Conservation (phyloP, 176 grass and related monocot genomes). For the Puya raimondii region DNA sequence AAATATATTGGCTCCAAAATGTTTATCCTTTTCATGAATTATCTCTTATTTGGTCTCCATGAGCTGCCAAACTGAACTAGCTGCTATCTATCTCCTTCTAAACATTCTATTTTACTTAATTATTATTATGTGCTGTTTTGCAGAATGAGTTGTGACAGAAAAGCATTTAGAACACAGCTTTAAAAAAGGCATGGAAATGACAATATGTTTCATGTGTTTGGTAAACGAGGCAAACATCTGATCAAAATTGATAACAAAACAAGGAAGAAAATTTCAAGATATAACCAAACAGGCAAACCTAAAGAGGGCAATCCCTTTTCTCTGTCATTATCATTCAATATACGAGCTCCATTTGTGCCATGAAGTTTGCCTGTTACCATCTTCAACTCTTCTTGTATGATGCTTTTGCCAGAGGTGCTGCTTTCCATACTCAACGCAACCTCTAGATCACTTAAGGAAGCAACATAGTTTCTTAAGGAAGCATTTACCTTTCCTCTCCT, state of each 20-base stretch:
- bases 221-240: not conserved
- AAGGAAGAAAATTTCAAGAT: not conserved
- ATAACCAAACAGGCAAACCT: slow-evolving; percentile 26
- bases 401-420: slow-evolving; percentile 52
- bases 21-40: not conserved
- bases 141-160: too few species aligned
- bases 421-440: slow-evolving; percentile 56
- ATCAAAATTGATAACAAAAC: not conserved
- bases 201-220: not conserved
- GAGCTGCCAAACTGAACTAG: not conserved
- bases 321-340: slow-evolving; percentile 14
- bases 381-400: slow-evolving; percentile 60
- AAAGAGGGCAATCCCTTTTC: slow-evolving; percentile 16
- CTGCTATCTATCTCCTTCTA: too few species aligned
- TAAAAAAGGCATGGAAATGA: not conserved
- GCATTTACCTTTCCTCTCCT: slow-evolving; percentile 78
- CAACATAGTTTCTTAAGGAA: slow-evolving; percentile 50
- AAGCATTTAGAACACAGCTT: too few species aligned
- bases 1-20: not conserved
- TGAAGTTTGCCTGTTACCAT: slow-evolving; percentile 26
- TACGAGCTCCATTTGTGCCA: slow-evolving; percentile 20
- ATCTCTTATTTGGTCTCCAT: not conserved
- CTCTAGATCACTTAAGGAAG: slow-evolving; percentile 64
- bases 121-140: too few species aligned
- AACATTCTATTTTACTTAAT: too few species aligned